phyloP scores from a whole-genome alignment of 352 stramenopile genomes.

The Globisporangium cederbergense region DNA sequence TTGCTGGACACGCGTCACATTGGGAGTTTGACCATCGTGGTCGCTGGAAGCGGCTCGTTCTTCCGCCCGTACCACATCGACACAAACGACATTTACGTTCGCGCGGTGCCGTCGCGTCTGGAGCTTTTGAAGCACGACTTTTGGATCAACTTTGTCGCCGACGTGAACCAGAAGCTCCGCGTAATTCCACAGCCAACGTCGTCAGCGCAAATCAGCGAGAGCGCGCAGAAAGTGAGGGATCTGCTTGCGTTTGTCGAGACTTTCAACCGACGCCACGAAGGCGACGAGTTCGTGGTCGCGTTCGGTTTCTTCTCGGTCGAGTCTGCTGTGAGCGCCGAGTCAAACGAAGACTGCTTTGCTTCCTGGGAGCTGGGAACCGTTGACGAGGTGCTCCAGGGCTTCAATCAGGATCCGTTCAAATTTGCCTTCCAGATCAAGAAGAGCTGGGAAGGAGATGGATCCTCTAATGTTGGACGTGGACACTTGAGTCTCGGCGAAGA shows the following conservation, averaged over 20 bases:
- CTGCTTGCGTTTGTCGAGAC: conserved; percentile 43
- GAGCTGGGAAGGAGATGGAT: not conserved
- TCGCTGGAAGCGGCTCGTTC: conserved; percentile 76
- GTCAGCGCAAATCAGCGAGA: conserved; percentile 26
- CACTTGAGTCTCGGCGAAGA: conserved; percentile 6
- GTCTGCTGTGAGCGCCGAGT: conserved; percentile 22
- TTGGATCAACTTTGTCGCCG: conserved; percentile 82
- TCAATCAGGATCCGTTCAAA: conserved; percentile 53
- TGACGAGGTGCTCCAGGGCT: conserved; percentile 30
- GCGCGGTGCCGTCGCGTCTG: conserved; percentile 61
- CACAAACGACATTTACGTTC: conserved; percentile 80
- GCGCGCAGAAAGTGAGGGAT: conserved; percentile 25
- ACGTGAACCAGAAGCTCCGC: conserved; percentile 66
- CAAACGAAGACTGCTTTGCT: conserved; percentile 44
- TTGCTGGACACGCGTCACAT: conserved; percentile 14
- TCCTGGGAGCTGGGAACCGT: conserved; percentile 24
- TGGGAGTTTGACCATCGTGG: conserved; percentile 39
- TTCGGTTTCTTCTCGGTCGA: conserved; percentile 58
- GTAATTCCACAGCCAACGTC: conserved; percentile 61
- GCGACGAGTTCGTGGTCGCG: conserved; percentile 43
- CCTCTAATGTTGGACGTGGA: not conserved
- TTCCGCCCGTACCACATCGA: conserved; percentile 79
- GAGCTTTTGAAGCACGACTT: conserved; percentile 73
- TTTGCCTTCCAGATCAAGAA: conserved; percentile 56
- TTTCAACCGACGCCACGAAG: conserved; percentile 64